Percentiles rank a stretch among this genome's conserved stretches.
Evolutionary conservation across 805 yeast genomes (phyloP).

Genomic region (Gaillardinia entomophila): DNA sequence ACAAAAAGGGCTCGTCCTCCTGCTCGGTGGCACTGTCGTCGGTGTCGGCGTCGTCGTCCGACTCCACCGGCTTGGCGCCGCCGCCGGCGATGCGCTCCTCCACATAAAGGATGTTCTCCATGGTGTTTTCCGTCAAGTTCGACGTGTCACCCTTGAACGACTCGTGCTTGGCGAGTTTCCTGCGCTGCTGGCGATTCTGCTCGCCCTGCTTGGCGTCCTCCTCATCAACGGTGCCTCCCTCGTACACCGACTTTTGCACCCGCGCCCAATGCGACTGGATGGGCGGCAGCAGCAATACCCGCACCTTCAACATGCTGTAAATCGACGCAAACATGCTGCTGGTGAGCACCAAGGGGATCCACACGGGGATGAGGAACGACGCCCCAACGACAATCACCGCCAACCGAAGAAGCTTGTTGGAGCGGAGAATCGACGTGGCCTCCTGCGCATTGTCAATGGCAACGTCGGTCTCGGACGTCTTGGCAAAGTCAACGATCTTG

Average conservation of each 20-base stretch:
- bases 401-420: slow-evolving; percentile 18
- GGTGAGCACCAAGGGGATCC: slow-evolving; percentile 44
- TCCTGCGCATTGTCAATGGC: slow-evolving; percentile 28
- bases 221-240: slow-evolving; percentile 17
- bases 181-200: slow-evolving; percentile 21
- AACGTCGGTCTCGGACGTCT: slow-evolving; percentile 16
- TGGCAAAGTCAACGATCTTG: slow-evolving; percentile 45
- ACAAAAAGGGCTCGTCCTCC: not conserved
- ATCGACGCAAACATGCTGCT: slow-evolving; percentile 30
- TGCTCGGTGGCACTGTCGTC: slow-evolving; percentile 1
- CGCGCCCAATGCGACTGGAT: slow-evolving; percentile 26
- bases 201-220: slow-evolving; percentile 28
- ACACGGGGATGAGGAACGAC: slow-evolving; percentile 36
- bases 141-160: slow-evolving; percentile 40
- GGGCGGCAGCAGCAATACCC: slow-evolving; percentile 17
- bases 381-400: slow-evolving; percentile 18
- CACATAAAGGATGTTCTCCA: slow-evolving; percentile 33
- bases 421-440: slow-evolving; percentile 29
- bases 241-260: slow-evolving; percentile 27
- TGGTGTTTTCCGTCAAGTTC: slow-evolving; percentile 25
- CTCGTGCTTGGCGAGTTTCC: slow-evolving; percentile 21
- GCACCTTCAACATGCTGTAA: slow-evolving; percentile 35
- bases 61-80: slow-evolving; percentile 3
- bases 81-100: slow-evolving; percentile 21
- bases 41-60: slow-evolving; percentile 4